Evolutionary conservation across 495 filamentous ascomycete genomes (phyloP).

Genomic region (Talaromyces stipitatus): DNA sequence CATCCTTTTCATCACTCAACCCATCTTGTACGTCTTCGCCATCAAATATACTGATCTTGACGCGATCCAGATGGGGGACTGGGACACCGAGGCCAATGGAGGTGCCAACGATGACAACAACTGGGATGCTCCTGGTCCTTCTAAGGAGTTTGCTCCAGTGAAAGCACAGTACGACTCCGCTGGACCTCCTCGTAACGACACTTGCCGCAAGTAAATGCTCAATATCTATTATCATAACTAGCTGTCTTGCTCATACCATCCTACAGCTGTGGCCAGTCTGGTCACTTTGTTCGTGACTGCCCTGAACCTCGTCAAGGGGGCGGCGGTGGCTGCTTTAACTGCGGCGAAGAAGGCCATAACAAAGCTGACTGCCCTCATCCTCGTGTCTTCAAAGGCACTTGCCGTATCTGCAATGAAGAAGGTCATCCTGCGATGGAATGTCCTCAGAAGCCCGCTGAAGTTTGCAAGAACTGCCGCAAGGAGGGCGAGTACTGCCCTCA

Average conservation of each 20-base stretch:
- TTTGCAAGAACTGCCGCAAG: conserved; percentile 69
- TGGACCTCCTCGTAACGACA: conserved; percentile 17
- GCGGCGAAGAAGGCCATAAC: conserved; percentile 54
- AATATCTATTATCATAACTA: neutral
- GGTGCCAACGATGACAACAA: neutral
- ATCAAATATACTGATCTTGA: neutral
- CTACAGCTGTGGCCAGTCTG: conserved; percentile 43
- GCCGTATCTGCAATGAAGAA: conserved; percentile 61
- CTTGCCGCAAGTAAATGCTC: conserved; percentile 40
- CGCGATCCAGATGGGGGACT: conserved; percentile 6
- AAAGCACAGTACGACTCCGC: neutral
- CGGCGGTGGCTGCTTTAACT: conserved; percentile 65
- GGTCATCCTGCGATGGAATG: conserved; percentile 69
- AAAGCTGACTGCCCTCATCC: conserved; percentile 64
- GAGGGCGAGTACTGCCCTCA: conserved; percentile 46
- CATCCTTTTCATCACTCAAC: neutral
- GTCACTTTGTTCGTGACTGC: conserved; percentile 54
- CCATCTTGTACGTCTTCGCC: neutral
- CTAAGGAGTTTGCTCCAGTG: conserved; percentile 1
- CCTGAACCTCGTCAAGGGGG: conserved; percentile 37
- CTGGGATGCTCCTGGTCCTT: conserved; percentile 3
- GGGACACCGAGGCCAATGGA: neutral
- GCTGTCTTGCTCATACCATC: neutral
- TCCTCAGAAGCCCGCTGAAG: conserved; percentile 50
- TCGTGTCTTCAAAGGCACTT: conserved; percentile 60